Base-by-base conservation (phyloP, 257 asterid species). In the Verbascum thapsus region DNA sequence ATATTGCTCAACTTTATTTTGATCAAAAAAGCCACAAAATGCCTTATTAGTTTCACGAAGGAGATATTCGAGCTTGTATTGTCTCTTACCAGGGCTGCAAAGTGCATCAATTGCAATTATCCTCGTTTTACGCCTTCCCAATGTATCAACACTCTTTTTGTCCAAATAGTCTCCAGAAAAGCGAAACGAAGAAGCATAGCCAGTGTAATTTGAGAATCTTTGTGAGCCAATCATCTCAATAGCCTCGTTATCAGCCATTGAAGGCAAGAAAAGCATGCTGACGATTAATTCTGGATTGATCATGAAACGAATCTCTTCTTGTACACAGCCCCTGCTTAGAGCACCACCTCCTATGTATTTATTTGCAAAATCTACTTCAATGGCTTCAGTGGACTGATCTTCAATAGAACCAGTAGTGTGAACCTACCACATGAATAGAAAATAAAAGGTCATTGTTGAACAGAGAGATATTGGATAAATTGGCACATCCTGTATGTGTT, bases 221-320 rank as follows among this genome's bases (percentile, higher is more conserved):
- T 91, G 87, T n/a, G 95, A 63, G 47, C 98, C 98, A 58, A 88
- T 75, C 48, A 91, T 83, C 84, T 91, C 98, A 51, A 91, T 80
- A 18, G 98, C 85, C 76, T 91, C 97, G 55, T 91, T 91, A 61
- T 81, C 85, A 42, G 83, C 87, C 95, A 91, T 88, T 49, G 80
- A 59, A 50, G 98, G 82, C 73, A 86, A 48, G 83, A 91, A 88
- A 70, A 91, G 88, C 83, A 77, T 83, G 79, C 94, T 81, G 63
- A 69, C 61, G 22, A 86, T 83, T 69, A 91, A 62, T 81, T 91
- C 98, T 22, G 96, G 96, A 68, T 85, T 88, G 78, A 91, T 85
- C 98, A 91, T 83, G 82, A 88, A 89, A 61, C 96, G 94, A 44
- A 91, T 91, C 80, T 91, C 98, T 75, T 88, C 98, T 84, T 91